Conservation (phyloP, 805 yeast genomes). For the Candida easanensis region DNA sequence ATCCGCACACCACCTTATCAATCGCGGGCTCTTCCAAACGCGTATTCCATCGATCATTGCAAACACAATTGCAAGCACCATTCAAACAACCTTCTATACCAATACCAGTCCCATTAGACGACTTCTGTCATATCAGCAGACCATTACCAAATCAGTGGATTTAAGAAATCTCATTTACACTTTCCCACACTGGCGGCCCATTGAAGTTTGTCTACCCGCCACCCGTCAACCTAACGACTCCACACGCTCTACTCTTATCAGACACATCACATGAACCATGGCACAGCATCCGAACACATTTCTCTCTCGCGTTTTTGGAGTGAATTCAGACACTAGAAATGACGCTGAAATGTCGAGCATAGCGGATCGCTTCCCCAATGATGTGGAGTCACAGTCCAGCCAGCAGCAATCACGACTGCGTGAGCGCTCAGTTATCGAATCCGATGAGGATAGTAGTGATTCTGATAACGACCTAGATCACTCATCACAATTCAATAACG, state of each 20-base stretch:
- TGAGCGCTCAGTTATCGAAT: conserved; percentile 24
- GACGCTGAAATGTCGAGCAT: conserved; percentile 24
- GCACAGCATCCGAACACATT: conserved; percentile 29
- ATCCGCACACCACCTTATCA: background rate
- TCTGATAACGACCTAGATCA: conserved; percentile 13
- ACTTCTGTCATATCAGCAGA: too few species aligned
- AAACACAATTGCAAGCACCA: background rate
- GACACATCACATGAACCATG: background rate
- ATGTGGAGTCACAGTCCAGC: conserved; percentile 11
- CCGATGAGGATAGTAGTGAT: conserved; percentile 22
- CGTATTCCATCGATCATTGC: conserved; percentile 1
- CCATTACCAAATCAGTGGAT: too few species aligned
- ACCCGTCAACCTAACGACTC: background rate
- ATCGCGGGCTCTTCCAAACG: background rate
- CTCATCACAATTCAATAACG: background rate
- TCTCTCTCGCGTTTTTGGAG: conserved; percentile 61
- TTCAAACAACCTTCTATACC: too few species aligned
- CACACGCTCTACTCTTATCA: background rate
- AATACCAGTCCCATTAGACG: too few species aligned
- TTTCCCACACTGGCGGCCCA: too few species aligned
- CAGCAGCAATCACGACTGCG: conserved; percentile 3
- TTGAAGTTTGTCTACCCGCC: background rate
- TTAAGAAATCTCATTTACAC: too few species aligned
- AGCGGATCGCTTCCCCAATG: conserved; percentile 12
- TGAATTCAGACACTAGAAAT: conserved; percentile 29